A percentile compares a stretch with the other conserved stretches of the same genome.
These are phyloP conservation scores for Aspergillus persii DNA, from an alignment of 2,329 filamentous ascomycete genomes.

Conservation along the genomic window DNA sequence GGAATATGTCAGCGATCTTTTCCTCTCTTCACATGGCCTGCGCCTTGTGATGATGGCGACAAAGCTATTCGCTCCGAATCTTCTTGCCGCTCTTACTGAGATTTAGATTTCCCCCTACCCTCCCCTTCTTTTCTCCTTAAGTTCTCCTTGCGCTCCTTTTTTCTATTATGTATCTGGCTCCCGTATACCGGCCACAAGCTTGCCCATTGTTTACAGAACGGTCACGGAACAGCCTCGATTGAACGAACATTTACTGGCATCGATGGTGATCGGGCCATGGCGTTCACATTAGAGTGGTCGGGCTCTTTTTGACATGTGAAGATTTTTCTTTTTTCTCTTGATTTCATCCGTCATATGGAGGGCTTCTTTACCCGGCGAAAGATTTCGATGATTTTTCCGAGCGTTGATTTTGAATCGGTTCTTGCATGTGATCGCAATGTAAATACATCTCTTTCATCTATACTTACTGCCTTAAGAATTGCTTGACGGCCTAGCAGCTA, in stretches of 20 bases:
- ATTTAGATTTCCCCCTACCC: not conserved
- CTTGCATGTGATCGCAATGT: conserved; percentile 1
- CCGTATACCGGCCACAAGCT: not conserved
- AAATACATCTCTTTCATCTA: conserved; percentile 4
- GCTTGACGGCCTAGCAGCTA: not conserved
- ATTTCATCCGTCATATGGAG: not conserved
- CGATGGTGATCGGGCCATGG: conserved; percentile 2
- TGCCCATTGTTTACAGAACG: not conserved
- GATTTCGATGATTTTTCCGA: not conserved
- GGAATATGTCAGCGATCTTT: not conserved
- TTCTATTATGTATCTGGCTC: not conserved
- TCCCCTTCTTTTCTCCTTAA: not conserved
- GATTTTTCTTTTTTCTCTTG: not conserved
- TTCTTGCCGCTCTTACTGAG: not conserved
- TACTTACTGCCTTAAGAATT: not conserved
- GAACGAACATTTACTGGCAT: conserved; percentile 2
- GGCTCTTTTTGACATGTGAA: conserved; percentile 4
- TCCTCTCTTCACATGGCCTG: not conserved
- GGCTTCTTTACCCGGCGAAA: conserved; percentile 1
- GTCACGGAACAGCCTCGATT: not conserved
- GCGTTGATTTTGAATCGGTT: not conserved
- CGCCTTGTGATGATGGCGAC: not conserved
- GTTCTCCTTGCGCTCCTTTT: not conserved
- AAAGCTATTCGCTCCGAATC: not conserved
- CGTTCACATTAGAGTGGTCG: not conserved